phyloP scores from a whole-genome alignment of 108 stramenopile genomes.

The Fistulifera solaris region DNA sequence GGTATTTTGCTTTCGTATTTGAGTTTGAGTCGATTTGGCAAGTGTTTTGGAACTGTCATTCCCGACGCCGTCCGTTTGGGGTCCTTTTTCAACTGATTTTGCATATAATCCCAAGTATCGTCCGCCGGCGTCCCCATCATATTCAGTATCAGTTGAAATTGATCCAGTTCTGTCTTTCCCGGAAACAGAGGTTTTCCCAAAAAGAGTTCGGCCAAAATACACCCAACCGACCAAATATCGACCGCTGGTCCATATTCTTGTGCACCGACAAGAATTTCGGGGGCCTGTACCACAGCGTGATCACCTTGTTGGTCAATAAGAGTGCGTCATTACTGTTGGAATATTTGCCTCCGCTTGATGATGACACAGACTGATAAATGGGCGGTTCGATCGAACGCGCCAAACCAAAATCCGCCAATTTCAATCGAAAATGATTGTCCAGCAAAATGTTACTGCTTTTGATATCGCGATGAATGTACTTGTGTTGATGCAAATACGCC shows the following conservation, averaged over 20 bases:
- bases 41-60: neutral
- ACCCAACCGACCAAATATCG: conserved; percentile 97
- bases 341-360: conserved; percentile 10
- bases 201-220: conserved; percentile 91
- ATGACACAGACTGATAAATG: conserved; percentile 26
- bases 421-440: conserved; percentile 62
- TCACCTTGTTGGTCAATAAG: conserved; percentile 65
- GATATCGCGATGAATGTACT: conserved; percentile 71
- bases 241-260: conserved; percentile 70
- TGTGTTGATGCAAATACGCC: conserved; percentile 65
- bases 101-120: conserved; percentile 58
- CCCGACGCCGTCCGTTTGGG: conserved; percentile 14
- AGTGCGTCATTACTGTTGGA: conserved; percentile 10
- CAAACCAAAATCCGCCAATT: conserved; percentile 88
- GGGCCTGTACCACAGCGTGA: conserved; percentile 92
- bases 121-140: conserved; percentile 67
- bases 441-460: conserved; percentile 90
- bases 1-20: conserved; percentile 58
- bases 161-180: conserved; percentile 89
- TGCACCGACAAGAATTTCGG: conserved; percentile 83
- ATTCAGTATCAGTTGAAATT: conserved; percentile 75
- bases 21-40: conserved; percentile 31
- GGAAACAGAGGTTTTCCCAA: conserved; percentile 88
- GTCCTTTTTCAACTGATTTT: conserved; percentile 30
- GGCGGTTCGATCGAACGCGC: conserved; percentile 60